phyloP scores from a whole-genome alignment of 2,329 filamentous ascomycete species.

The Xylariaceae sp. region DNA sequence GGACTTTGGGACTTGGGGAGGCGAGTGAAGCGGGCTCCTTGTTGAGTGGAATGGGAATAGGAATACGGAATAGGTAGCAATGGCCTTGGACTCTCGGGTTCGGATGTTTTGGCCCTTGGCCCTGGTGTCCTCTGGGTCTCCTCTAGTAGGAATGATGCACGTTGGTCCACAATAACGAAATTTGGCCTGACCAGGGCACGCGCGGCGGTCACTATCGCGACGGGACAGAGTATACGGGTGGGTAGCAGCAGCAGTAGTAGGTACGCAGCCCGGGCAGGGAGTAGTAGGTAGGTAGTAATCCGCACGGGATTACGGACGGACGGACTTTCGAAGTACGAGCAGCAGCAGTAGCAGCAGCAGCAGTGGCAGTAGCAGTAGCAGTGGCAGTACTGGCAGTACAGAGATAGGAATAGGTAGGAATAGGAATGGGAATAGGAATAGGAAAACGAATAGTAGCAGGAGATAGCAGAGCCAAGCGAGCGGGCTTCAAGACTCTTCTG shows the following conservation, averaged over 20 bases:
- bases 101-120: background rate
- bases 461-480: too few species aligned
- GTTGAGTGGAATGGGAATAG: background rate
- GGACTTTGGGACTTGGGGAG: background rate
- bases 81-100: background rate
- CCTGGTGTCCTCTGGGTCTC: background rate
- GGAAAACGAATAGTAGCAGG: too few species aligned
- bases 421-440: too few species aligned
- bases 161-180: conserved; percentile 15
- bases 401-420: too few species aligned
- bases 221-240: background rate
- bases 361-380: too few species aligned
- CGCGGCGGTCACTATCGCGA: conserved; percentile 5
- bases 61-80: background rate
- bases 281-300: too few species aligned
- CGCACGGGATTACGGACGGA: too few species aligned
- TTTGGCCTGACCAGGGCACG: conserved; percentile 12
- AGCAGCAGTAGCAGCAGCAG: too few species aligned
- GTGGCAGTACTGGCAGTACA: too few species aligned
- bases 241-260: conserved; percentile 5
- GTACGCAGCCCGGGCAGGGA: background rate
- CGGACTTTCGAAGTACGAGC: too few species aligned
- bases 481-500: too few species aligned
- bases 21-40: background rate
- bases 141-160: conserved; percentile 8